A percentile compares a stretch with the other conserved stretches of the same genome.
These are phyloP conservation scores for Fraxinus americana DNA, from an alignment of 257 asterid species.

Conservation along the genomic window DNA sequence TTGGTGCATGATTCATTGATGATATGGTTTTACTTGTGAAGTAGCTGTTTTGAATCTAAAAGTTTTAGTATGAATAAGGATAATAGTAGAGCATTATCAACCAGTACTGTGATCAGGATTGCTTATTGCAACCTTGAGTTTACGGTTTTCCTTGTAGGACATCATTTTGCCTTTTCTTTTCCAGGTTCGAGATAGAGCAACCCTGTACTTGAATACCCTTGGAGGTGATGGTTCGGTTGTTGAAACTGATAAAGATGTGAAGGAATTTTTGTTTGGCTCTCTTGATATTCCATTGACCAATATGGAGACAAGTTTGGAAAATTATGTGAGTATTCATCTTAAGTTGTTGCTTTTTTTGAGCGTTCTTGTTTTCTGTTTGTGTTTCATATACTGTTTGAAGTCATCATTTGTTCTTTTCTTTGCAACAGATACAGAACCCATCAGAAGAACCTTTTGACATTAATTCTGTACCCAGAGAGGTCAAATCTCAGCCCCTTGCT, in stretches of 20 bases:
- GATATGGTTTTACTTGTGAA: background rate
- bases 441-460: constrained; percentile 88
- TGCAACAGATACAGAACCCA: constrained; percentile 64
- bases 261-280: constrained; percentile 88
- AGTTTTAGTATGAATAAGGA: background rate
- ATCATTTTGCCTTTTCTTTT: constrained; percentile 16
- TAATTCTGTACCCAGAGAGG: constrained; percentile 83
- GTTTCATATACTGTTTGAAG: constrained; percentile 6
- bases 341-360: constrained; percentile 2
- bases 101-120: background rate
- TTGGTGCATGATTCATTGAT: background rate
- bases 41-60: background rate
- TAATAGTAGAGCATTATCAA: background rate
- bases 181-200: constrained; percentile 99
- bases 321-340: constrained; percentile 58
- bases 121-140: background rate
- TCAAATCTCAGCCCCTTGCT: constrained; percentile 85
- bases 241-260: constrained; percentile 84
- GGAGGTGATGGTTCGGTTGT: constrained; percentile 83
- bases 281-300: constrained; percentile 81
- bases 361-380: constrained; percentile 10
- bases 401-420: constrained; percentile 8
- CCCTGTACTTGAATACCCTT: constrained; percentile 94
- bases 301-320: constrained; percentile 89
- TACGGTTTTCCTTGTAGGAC: background rate